Percentiles rank a stretch among this genome's conserved stretches.
phyloP scores from a whole-genome alignment of 345 rosid genomes.

The Eucalyptus sp. region DNA sequence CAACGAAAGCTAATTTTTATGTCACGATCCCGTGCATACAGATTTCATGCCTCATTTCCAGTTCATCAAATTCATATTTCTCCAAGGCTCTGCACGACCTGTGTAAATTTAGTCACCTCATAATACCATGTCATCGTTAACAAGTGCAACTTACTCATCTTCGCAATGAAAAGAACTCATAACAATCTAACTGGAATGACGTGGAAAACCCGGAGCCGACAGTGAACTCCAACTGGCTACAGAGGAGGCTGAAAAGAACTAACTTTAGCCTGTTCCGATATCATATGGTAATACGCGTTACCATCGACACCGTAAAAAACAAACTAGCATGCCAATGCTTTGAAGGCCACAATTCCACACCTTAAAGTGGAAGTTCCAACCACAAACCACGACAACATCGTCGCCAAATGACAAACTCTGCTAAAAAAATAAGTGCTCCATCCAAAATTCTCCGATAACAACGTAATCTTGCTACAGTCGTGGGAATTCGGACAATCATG shows the following conservation, averaged over 20 bases:
- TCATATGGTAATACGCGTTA: neutral
- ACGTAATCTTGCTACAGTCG: neutral
- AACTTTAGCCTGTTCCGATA: neutral
- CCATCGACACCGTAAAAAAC: rapidly evolving
- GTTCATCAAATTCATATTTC: neutral
- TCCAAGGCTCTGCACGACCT: neutral
- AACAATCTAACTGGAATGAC: neutral
- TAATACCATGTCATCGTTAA: neutral
- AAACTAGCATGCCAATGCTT: neutral
- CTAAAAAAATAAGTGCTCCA: neutral
- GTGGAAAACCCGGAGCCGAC: neutral
- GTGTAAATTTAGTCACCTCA: neutral
- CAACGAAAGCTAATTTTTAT: neutral
- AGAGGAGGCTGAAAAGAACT: neutral
- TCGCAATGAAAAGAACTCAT: neutral
- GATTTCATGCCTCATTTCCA: neutral
- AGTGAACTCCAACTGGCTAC: neutral
- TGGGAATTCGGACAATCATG: neutral
- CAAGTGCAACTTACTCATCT: neutral
- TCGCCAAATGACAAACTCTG: neutral
- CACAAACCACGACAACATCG: neutral
- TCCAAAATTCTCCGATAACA: neutral
- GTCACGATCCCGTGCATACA: neutral
- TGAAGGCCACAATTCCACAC: neutral
- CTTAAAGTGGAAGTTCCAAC: neutral